Base-by-base conservation (phyloP, 495 filamentous ascomycete species). In the Cladorrhinum samala region DNA sequence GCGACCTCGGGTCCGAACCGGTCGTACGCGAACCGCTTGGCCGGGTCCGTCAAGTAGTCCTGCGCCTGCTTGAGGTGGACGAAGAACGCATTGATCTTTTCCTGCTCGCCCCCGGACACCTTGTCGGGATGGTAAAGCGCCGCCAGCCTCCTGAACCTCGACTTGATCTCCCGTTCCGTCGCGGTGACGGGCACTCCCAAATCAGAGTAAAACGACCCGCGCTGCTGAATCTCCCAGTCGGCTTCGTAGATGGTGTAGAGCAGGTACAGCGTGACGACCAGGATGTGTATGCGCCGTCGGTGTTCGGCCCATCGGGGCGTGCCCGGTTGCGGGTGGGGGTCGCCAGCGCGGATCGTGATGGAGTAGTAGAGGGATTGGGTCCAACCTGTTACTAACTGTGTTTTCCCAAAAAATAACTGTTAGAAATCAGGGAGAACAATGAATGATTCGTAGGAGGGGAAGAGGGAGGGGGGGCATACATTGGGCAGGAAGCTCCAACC, bases 191-290 rank as follows among this genome's bases (percentile, higher is more conserved):
- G 77, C 0, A 95, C 80, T 5, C 27, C 27, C 0, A 98, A 77
- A 40, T 80, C 80, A 42, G 79, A 70, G 71, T 96, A 97, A 72
- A 87, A 95, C 73, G 86, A 80, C 19, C 85, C 82, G 0, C 75
- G 71, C 49, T 77, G 73, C 38, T 81, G 85, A 2, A 97, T 72
- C 42, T 87, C 79, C 69, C 87, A 85, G 75, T 95, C 89, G 50
- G 87, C 85, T 71, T 97, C 92, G 72, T 91, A 96, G 60, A 98
- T 83, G 30, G 88, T 96, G 74, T 96, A 97, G 54, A 88, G 71
- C 17, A 98, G 85, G 71, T 97, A 98, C 41, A 80, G 64, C 37
- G 83, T 68, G 16, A 96, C 85, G 57, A 97, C 87, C 47, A 81
- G 67, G 66, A 91, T 85, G 67, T 92, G 84, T 66, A 95, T 91